These are phyloP conservation scores for Xanthoconium separans DNA, from an alignment of 1,284 basidiomycete species.

Conservation along the genomic window DNA sequence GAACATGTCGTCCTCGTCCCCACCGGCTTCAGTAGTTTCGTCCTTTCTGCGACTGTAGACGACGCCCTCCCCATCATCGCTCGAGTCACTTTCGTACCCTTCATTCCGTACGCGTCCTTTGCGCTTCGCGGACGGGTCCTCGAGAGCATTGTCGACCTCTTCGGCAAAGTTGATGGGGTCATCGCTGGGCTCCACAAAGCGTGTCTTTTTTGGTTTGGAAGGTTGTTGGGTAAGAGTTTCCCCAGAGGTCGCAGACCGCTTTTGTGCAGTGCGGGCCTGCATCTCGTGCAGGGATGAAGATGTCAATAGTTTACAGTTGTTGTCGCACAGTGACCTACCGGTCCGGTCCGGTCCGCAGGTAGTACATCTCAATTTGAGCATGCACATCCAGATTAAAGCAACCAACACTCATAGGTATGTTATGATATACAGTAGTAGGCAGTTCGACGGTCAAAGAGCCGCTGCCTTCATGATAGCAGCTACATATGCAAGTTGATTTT, in stretches of 20 bases:
- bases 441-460: constrained; percentile 13
- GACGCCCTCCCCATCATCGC: constrained; percentile 88
- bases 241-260: constrained; percentile 53
- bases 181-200: constrained; percentile 75
- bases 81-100: constrained; percentile 94
- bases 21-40: constrained; percentile 41
- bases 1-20: constrained; percentile 90
- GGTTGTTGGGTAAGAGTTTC: constrained; percentile 33
- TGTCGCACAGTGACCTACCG: not conserved
- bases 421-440: not conserved
- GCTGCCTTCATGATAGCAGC: constrained; percentile 30
- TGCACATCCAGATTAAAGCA: too few relatives aligned
- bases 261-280: constrained; percentile 50
- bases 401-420: not conserved
- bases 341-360: not conserved
- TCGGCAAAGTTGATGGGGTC: constrained; percentile 74
- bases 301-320: constrained; percentile 19
- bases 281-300: constrained; percentile 31
- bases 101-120: constrained; percentile 76
- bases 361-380: not conserved
- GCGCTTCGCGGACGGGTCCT: constrained; percentile 55
- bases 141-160: constrained; percentile 70
- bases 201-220: constrained; percentile 64
- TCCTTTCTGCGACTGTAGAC: constrained; percentile 71
- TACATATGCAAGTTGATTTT: constrained; percentile 34